These are phyloP conservation scores for Nakaseomyces glabratus DNA, from an alignment of 1,139 yeast genomes.

Conservation along the genomic window DNA sequence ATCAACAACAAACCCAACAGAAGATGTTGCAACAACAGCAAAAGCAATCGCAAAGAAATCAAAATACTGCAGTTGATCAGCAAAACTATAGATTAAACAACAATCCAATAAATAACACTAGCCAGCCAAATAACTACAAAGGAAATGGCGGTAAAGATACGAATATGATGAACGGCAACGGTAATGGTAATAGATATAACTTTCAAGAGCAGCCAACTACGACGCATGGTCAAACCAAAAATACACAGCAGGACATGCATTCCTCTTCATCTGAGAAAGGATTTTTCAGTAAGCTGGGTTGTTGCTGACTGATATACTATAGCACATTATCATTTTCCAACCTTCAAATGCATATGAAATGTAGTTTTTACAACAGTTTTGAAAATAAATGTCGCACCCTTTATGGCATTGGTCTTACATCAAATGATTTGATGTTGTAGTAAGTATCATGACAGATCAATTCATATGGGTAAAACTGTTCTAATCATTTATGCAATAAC, in stretches of 20 bases:
- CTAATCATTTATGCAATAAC: too few species aligned
- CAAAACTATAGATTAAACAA: conserved; percentile 5
- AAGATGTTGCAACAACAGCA: conserved; percentile 28
- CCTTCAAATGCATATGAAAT: neutral
- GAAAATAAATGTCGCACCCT: too few species aligned
- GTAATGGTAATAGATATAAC: conserved; percentile 15
- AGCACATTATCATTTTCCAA: neutral
- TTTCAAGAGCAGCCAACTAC: conserved; percentile 26
- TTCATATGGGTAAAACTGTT: too few species aligned
- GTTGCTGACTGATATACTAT: conserved; percentile 27
- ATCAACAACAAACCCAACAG: conserved; percentile 31
- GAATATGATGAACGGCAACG: conserved; percentile 10
- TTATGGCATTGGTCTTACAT: too few species aligned
- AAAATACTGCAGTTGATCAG: conserved; percentile 4
- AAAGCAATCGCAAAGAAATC: conserved; percentile 18
- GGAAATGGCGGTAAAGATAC: neutral
- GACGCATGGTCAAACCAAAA: conserved; percentile 9
- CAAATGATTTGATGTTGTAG: too few species aligned
- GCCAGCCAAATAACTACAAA: conserved; percentile 7
- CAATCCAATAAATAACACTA: conserved; percentile 12
- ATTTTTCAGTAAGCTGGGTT: conserved; percentile 33
- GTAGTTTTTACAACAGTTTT: too few species aligned
- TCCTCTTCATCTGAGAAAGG: conserved; percentile 31
- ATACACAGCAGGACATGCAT: conserved; percentile 16
- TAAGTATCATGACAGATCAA: too few species aligned